Base-by-base conservation (phyloP, 179 eudicot genomes). In the Heliamphora pulchella region DNA sequence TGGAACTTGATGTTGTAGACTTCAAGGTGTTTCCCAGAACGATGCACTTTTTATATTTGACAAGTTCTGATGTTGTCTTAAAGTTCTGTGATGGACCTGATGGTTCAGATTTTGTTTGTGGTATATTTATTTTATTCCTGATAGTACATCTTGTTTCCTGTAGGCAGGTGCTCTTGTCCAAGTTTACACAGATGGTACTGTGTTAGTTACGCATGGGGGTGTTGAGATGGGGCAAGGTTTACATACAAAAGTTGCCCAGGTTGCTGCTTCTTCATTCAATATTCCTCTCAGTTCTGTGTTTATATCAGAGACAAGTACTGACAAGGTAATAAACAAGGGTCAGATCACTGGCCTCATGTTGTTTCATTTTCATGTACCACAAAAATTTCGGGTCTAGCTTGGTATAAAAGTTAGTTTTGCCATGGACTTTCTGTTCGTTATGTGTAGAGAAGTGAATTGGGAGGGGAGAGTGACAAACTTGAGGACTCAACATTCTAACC, bases 181-280 rank as follows among this genome's bases (percentile, higher is more conserved):
- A 76, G 98, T 96, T 47, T 96, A 96, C 77, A 96, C 97, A 20
- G 99, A 96, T 82, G 99, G 99, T 83, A 96, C 98, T 43, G 97
- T 94, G 64, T 82, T 96, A 76, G 99, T 96, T 59, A 94, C 97
- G 14, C 99, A 94, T 76, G 98, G 99, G 46, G 99, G 99, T 80
- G 99, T 96, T 71, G 99, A 96, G 85, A 96, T 94, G 99, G 99
- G 99, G 68, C 99, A 96, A 88, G 99, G 99, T 83, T 88, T 96
- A 80, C 98, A 96, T 83, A 96, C 99, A 14, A 96, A 96, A 86
- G 91, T 94, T 84, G 99, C 99, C 77, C 99, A 96, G 87, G 82
- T 96, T 84, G 99, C 98, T 78, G 99, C 99, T 57, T 94, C 99
- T 76, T 89, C 90, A 77, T 96, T 96, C 84, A 77, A 89, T 82